Evolutionary conservation across 2,329 filamentous ascomycete species (phyloP).

Genomic region (Xylariales sp.): DNA sequence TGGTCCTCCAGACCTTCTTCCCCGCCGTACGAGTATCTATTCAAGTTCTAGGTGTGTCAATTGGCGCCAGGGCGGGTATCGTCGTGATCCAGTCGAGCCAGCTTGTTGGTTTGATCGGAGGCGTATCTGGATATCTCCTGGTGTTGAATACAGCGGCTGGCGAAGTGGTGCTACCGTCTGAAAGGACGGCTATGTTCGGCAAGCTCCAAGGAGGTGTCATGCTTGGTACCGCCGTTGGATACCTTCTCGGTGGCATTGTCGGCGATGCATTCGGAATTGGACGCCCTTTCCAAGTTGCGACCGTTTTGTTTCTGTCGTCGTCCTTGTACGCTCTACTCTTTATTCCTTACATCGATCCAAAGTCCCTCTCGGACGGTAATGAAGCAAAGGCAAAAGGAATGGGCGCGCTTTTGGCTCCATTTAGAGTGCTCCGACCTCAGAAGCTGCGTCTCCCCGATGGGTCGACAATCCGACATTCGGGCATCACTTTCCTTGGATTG

Average conservation of each 20-base stretch:
- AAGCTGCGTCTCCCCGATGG: slow-evolving; percentile 49
- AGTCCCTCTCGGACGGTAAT: slow-evolving; percentile 12
- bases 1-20: slow-evolving; percentile 59
- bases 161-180: slow-evolving; percentile 55
- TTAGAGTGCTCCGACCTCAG: slow-evolving; percentile 57
- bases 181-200: slow-evolving; percentile 61
- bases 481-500: slow-evolving; percentile 57
- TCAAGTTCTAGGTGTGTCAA: slow-evolving; percentile 60
- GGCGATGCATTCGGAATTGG: slow-evolving; percentile 60
- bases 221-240: slow-evolving; percentile 61
- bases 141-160: slow-evolving; percentile 65
- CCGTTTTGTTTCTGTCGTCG: slow-evolving; percentile 48
- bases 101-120: slow-evolving; percentile 63
- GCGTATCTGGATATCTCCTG: slow-evolving; percentile 65
- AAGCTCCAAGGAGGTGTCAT: slow-evolving; percentile 60
- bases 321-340: slow-evolving; percentile 35
- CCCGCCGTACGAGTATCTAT: slow-evolving; percentile 58
- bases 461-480: slow-evolving; percentile 47
- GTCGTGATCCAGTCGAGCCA: slow-evolving; percentile 64
- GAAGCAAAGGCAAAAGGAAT: slow-evolving; percentile 29
- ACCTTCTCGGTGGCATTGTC: slow-evolving; percentile 58
- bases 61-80: slow-evolving; percentile 57
- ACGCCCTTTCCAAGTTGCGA: slow-evolving; percentile 61
- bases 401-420: slow-evolving; percentile 55
- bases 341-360: slow-evolving; percentile 31